A percentile compares a stretch with the other conserved stretches of the same genome.
Conservation (phyloP, 148 eudicot species). For the Drosera capensis region DNA sequence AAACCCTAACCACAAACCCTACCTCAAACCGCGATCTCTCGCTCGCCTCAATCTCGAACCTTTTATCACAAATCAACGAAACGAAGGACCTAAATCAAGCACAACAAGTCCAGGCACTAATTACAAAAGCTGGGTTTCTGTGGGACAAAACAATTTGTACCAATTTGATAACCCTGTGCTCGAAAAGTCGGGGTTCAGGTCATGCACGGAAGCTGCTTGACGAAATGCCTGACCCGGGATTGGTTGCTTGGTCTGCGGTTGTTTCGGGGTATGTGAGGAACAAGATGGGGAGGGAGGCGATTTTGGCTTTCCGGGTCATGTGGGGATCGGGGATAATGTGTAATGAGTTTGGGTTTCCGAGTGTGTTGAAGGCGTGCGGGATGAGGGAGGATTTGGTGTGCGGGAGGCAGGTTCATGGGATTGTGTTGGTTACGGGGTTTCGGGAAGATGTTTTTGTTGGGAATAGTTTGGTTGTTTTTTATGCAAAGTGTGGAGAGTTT, state of each 20-base stretch:
- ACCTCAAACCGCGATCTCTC: conserved; percentile 6
- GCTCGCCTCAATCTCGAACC: conserved; percentile 17
- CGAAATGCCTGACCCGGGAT: conserved; percentile 54
- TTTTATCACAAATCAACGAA: conserved; percentile 26
- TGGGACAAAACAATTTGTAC: conserved; percentile 24
- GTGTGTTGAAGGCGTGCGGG: conserved; percentile 65
- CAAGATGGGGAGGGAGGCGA: conserved; percentile 38
- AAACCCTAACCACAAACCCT: neutral
- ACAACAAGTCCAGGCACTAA: conserved; percentile 36
- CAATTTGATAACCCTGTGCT: conserved; percentile 46
- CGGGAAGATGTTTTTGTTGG: conserved; percentile 48
- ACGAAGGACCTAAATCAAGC: conserved; percentile 36
- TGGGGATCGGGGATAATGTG: conserved; percentile 32
- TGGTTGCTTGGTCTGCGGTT: conserved; percentile 72
- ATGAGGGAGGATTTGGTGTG: conserved; percentile 28
- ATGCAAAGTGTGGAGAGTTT: conserved; percentile 43
- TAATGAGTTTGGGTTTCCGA: conserved; percentile 58
- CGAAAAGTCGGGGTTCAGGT: conserved; percentile 31
- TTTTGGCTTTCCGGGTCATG: conserved; percentile 45
- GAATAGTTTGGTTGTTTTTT: conserved; percentile 54
- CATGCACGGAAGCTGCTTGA: conserved; percentile 55
- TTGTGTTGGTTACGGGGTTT: conserved; percentile 44
- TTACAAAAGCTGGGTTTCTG: conserved; percentile 32
- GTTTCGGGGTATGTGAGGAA: conserved; percentile 58
- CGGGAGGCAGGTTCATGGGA: conserved; percentile 54